Base-by-base conservation (phyloP, 108 stramenopile genomes). In the Skeletonema grethae region DNA sequence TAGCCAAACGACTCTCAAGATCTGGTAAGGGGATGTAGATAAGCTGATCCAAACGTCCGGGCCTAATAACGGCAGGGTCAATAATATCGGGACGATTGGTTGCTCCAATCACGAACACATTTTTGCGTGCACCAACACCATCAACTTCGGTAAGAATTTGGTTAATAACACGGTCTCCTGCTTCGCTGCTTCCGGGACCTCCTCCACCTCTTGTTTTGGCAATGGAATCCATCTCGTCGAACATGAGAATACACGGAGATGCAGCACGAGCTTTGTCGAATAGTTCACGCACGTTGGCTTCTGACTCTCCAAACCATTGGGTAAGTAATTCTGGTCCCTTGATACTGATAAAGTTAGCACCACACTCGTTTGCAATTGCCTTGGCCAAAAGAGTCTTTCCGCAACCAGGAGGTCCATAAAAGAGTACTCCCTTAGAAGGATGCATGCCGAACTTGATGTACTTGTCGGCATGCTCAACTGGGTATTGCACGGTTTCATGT, bases 71-170 rank as follows among this genome's bases (percentile, higher is more conserved):
- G 43, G 95, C 97, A 36, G 95, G 91, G 61, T 98, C 97, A 5
- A 98, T 77, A 57, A 97, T 90, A 77, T 97, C 96, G 2, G 95
- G 96, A 61, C 97, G 83, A 75, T 98, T 98, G 4, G 97, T 98
- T 7, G 97, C 97, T 39, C 92, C 97, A 67, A 98, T 95, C 16
- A 97, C 91, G 65, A 97, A 96, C 4, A 97, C 87, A 29, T 90
- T 92, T 82, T 96, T 96, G 45, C 93, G 81, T n/a, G 91, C 94
- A 18, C 97, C 98, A 34, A 98, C 87, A 45, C 98, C 99, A 73
- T 99, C 98, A 84, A 99, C 97, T 80, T 99, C 99, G 4, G 97
- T 96, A 20, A 99, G 78, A 75, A 99, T 97, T 73, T 99, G 98
- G 87, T 98, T 98, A 69, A 98, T 97, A 48, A 99, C 97, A 65